Percentiles rank a stretch among this genome's conserved stretches.
phyloP scores from a whole-genome alignment of 345 rosid species.

The Mallotus nudiflorus region DNA sequence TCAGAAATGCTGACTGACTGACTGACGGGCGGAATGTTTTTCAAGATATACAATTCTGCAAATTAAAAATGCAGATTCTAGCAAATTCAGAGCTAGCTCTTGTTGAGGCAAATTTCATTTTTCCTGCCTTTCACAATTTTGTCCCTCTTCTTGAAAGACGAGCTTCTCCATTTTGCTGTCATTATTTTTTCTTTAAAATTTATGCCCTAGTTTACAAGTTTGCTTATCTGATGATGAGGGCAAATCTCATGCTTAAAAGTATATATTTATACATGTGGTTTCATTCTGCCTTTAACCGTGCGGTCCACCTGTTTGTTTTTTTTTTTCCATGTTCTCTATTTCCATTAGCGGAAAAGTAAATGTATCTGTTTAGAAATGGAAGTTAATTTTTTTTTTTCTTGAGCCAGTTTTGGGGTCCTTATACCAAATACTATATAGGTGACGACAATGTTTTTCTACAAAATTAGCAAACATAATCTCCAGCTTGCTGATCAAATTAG shows the following conservation, averaged over 20 bases:
- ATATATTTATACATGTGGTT: background rate
- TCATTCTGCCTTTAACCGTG: background rate
- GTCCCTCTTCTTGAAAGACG: constrained; percentile 14
- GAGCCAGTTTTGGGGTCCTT: no score
- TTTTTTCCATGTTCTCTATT: no score
- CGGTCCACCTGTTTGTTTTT: background rate
- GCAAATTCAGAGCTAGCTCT: constrained; percentile 6
- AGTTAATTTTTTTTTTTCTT: no score
- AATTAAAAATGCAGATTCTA: constrained; percentile 4
- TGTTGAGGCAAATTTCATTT: background rate
- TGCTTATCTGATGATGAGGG: background rate
- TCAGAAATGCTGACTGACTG: background rate
- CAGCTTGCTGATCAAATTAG: no score
- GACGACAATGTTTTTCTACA: no score
- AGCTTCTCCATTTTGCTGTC: constrained; percentile 1
- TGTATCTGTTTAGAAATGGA: no score
- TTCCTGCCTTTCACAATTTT: background rate
- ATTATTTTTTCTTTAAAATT: background rate
- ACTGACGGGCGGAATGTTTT: background rate
- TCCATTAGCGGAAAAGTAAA: no score
- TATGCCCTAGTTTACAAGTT: constrained; percentile 7
- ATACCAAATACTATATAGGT: no score
- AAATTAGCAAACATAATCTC: no score
- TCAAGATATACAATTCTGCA: constrained; percentile 3
- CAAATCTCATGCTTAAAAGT: background rate